Evolutionary conservation across 768 basidiomycete genomes (phyloP).

Genomic region (Lentinula guzmanii): DNA sequence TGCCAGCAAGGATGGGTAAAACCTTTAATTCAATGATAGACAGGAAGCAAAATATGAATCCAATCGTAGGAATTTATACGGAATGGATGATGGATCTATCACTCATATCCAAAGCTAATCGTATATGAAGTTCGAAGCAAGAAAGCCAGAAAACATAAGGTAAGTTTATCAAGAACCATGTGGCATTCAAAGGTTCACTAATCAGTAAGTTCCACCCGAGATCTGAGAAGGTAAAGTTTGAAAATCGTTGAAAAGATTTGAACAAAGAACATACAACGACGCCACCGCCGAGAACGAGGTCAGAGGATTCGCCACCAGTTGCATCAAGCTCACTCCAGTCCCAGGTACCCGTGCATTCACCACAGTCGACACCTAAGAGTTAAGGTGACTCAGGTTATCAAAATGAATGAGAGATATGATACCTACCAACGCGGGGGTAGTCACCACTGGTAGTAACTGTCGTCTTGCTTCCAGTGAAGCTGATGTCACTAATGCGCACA

Average conservation of each 20-base stretch:
- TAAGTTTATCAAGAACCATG: too few species aligned
- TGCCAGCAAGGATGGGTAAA: too few species aligned
- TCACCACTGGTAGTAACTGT: background rate
- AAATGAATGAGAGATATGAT: background rate
- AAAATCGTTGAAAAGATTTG: background rate
- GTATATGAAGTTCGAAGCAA: too few species aligned
- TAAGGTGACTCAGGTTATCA: background rate
- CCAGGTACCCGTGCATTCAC: constrained; percentile 4
- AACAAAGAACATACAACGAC: background rate
- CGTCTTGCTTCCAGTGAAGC: background rate
- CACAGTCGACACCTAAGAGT: constrained; percentile 2
- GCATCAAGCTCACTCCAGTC: background rate
- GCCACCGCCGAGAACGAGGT: background rate
- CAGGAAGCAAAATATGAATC: too few species aligned
- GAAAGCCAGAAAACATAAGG: too few species aligned
- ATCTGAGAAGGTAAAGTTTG: background rate
- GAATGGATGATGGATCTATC: too few species aligned
- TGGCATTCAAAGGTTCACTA: background rate
- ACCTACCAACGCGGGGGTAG: background rate
- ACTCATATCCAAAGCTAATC: too few species aligned
- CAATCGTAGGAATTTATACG: too few species aligned
- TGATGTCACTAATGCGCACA: background rate
- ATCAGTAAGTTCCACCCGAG: background rate
- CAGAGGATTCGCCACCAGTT: background rate
- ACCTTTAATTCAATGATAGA: too few species aligned